Evolutionary conservation across 202 grass and related monocot species (phyloP).

Genomic region (Dendrocalamus latiflorus): DNA sequence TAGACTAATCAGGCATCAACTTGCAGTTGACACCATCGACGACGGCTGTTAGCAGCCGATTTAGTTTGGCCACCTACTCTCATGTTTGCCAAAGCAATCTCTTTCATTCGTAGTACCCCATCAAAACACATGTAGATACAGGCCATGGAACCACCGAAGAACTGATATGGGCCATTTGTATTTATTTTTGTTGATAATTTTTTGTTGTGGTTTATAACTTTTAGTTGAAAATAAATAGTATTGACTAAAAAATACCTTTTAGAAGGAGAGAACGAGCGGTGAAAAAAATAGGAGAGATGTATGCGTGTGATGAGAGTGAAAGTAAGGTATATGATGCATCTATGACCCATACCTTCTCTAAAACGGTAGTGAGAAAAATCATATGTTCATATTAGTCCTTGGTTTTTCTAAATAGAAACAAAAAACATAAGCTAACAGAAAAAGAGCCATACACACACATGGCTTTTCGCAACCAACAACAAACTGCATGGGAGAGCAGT

Average conservation of each 20-base stretch:
- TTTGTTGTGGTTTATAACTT: no score
- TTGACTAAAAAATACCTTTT: rapidly evolving
- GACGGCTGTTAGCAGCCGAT: conserved; percentile 25
- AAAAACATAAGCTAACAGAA: no score
- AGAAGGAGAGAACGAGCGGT: no score
- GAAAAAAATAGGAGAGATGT: no score
- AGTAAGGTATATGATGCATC: no score
- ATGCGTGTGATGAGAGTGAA: no score
- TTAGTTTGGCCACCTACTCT: conserved; percentile 26
- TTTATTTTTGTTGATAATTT: no score
- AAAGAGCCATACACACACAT: neutral
- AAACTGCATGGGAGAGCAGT: neutral
- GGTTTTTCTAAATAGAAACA: no score
- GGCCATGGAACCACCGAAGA: neutral
- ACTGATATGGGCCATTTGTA: neutral
- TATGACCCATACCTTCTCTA: no score
- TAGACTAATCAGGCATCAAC: neutral
- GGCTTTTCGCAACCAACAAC: conserved; percentile 36
- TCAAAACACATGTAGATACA: neutral
- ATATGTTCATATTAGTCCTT: no score
- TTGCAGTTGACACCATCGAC: conserved; percentile 8
- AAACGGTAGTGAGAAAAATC: no score
- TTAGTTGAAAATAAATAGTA: no score
- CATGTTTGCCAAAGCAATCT: neutral
- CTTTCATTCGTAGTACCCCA: neutral